Evolutionary conservation across 768 basidiomycete genomes (phyloP), one percentile per base, ranked within the genome.

Genomic region (Lactarius tabidus): DNA sequence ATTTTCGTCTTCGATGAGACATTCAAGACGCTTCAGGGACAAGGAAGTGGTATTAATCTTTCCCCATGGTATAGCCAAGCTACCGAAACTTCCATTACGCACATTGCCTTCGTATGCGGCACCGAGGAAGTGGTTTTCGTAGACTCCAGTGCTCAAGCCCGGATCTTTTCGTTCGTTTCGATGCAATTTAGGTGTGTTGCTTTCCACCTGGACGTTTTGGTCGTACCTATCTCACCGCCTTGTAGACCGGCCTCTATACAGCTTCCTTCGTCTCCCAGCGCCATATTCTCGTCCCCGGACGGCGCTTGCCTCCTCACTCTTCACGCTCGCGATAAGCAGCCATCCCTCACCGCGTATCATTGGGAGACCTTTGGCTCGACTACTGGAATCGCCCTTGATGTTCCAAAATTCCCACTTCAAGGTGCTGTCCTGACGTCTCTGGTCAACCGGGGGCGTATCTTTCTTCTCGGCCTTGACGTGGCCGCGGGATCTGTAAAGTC

Each of bases 351-450:
- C 2, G 79, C 79, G 0, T 85, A 81, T 67, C 86, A 86, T 68
- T 85, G 81, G 82, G 75, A 74, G 12, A 82, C 83, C 1, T 85
- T 87, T 63, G 86, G 85, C 3, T 80, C 82, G 0, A 74, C 77
- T 0, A 70, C 75, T 15, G 85, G 84, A 23, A 80, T 79, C n/a
- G 20, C 35, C 0, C 69, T 84, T 0, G 69, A 77, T 20, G 61
- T 81, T 26, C 75, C 72, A 0, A 67, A 68, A 0, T 66, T 74
- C n/a, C 62, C 69, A 6, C 57, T 67, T 9, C 70, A 73, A 4
- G 70, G 69, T 18, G 68, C 75, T 18, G 54, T 71, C 48, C 10
- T 83, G 17, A 85, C 84, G 0, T 85, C 86, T 0, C 63, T 87
- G 29, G 74, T 76, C 45, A 77, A 69, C 53, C 76, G 81, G 51